Percentiles rank a stretch among this genome's conserved stretches.
phyloP scores from a whole-genome alignment of 2,329 filamentous ascomycete genomes.

The Hypoxylon sp. region DNA sequence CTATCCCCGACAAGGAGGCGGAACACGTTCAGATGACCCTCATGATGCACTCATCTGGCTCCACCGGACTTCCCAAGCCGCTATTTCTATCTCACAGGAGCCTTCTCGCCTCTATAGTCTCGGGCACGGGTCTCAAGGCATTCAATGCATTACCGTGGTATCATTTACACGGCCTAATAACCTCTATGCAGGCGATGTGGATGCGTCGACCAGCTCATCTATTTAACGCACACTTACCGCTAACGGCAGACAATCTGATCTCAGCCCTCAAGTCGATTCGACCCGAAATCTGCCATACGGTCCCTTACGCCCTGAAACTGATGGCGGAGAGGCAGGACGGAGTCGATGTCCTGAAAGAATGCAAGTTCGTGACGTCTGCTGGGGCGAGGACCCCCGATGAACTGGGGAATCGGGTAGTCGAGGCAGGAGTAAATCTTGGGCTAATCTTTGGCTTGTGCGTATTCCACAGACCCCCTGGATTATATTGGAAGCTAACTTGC shows the following conservation, averaged over 20 bases:
- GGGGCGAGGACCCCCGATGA: constrained; percentile 58
- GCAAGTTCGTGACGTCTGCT: constrained; percentile 56
- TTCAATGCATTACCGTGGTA: constrained; percentile 60
- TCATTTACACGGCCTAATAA: constrained; percentile 58
- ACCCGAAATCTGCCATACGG: constrained; percentile 57
- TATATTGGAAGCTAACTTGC: constrained; percentile 29
- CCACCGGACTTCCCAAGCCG: constrained; percentile 61
- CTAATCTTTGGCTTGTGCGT: constrained; percentile 58
- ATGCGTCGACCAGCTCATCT: constrained; percentile 57
- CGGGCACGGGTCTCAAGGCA: constrained; percentile 54
- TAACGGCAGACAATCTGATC: constrained; percentile 54
- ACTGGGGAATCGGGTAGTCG: constrained; percentile 55
- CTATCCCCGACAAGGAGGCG: constrained; percentile 45
- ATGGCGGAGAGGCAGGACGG: constrained; percentile 54
- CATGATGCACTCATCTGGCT: constrained; percentile 63
- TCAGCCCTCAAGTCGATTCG: constrained; percentile 53
- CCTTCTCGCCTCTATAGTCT: constrained; percentile 53
- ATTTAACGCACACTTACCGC: constrained; percentile 56
- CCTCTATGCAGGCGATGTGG: constrained; percentile 59
- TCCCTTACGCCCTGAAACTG: constrained; percentile 58
- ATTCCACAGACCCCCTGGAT: neutral
- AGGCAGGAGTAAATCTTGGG: constrained; percentile 54
- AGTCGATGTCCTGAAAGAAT: constrained; percentile 52
- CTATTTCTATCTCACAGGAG: constrained; percentile 58
- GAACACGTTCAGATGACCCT: constrained; percentile 53